Percentiles rank a stretch among this genome's conserved stretches.
Conservation (phyloP, 1,139 yeast species). For the Blastobotrys capitulatus region DNA sequence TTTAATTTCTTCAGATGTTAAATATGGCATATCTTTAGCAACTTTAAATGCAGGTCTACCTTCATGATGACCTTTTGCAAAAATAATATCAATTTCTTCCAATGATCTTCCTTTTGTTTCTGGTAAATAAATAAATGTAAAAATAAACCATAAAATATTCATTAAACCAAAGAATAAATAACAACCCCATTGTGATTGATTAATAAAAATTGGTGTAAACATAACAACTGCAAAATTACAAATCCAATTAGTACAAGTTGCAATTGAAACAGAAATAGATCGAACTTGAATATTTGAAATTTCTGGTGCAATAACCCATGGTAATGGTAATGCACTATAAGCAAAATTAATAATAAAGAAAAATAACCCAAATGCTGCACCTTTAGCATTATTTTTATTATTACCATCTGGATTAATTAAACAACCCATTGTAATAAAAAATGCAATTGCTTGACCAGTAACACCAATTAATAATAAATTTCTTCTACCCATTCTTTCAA, state of each 20-base stretch:
- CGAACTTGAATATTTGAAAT: slow-evolving; percentile 56
- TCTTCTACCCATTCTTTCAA: slow-evolving; percentile 67
- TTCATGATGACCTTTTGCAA: slow-evolving; percentile 34
- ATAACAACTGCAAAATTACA: slow-evolving; percentile 49
- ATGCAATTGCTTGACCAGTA: slow-evolving; percentile 48
- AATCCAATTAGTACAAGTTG: slow-evolving; percentile 53
- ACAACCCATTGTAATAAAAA: slow-evolving; percentile 67
- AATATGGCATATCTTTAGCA: slow-evolving; percentile 28
- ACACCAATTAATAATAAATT: slow-evolving; percentile 44
- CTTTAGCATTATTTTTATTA: slow-evolving; percentile 36
- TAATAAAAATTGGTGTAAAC: slow-evolving; percentile 49
- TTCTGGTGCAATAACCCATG: slow-evolving; percentile 34
- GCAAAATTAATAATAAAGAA: slow-evolving; percentile 52
- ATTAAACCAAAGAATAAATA: slow-evolving; percentile 41
- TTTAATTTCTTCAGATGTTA: slow-evolving; percentile 26
- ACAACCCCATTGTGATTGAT: slow-evolving; percentile 41
- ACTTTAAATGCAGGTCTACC: slow-evolving; percentile 27
- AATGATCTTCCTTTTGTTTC: slow-evolving; percentile 60
- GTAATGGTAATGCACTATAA: slow-evolving; percentile 48
- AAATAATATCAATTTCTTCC: slow-evolving; percentile 60
- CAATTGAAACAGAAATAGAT: slow-evolving; percentile 46
- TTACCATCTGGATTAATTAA: slow-evolving; percentile 33
- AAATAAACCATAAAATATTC: slow-evolving; percentile 60
- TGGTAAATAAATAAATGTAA: slow-evolving; percentile 61
- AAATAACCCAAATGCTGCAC: slow-evolving; percentile 50